Conservation (phyloP, 108 stramenopile genomes). For the Cyclotella sp. region DNA sequence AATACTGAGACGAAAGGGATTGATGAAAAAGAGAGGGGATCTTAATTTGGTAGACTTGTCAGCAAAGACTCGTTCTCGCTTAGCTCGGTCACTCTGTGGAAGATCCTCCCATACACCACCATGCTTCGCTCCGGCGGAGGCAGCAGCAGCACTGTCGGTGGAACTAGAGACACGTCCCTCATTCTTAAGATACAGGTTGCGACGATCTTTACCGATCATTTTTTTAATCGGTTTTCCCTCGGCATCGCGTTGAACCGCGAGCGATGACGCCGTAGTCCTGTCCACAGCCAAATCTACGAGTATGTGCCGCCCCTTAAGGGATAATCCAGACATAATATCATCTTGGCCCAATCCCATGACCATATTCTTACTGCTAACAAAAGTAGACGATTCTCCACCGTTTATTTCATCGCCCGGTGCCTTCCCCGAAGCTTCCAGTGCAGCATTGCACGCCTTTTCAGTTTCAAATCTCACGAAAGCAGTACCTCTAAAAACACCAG, state of each 20-base stretch:
- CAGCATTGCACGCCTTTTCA: slow-evolving; percentile 21
- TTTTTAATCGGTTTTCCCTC: slow-evolving; percentile 61
- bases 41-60: slow-evolving; percentile 95
- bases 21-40: slow-evolving; percentile 97
- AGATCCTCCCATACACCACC: slow-evolving; percentile 76
- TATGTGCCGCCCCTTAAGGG: slow-evolving; percentile 67
- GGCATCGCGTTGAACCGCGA: slow-evolving; percentile 70
- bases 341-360: slow-evolving; percentile 43
- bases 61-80: slow-evolving; percentile 84
- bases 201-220: slow-evolving; percentile 81
- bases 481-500: slow-evolving; percentile 82
- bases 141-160: slow-evolving; percentile 47
- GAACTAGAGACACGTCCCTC: slow-evolving; percentile 86
- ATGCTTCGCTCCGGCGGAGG: slow-evolving; percentile 43
- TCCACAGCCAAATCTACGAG: slow-evolving; percentile 84
- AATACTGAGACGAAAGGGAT: slow-evolving; percentile 88
- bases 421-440: slow-evolving; percentile 45
- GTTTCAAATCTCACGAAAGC: slow-evolving; percentile 89
- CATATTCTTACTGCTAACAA: slow-evolving; percentile 44
- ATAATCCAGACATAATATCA: slow-evolving; percentile 39
- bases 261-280: slow-evolving; percentile 73
- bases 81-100: slow-evolving; percentile 87
- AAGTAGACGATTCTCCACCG: slow-evolving; percentile 17
- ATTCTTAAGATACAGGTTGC: slow-evolving; percentile 93
- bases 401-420: slow-evolving; percentile 5